Conservation (phyloP, 768 basidiomycete species). For the Kwoniella europaea region DNA sequence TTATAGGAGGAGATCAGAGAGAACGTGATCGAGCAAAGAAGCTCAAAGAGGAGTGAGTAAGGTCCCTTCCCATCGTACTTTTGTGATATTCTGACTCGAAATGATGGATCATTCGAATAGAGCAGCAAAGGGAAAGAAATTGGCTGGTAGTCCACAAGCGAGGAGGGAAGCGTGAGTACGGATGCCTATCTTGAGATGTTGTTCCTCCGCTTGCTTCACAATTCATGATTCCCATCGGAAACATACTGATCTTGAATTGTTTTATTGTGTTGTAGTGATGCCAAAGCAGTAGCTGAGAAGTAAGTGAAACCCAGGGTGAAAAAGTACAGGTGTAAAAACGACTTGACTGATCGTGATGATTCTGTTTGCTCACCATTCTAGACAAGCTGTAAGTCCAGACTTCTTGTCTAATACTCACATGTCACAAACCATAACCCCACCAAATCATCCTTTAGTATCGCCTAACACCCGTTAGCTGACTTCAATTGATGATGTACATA, state of each 20-base stretch:
- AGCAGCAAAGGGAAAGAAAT: slow-evolving; percentile 26
- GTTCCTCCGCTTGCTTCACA: background rate
- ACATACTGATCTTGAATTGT: too few species aligned
- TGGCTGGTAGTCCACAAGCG: slow-evolving; percentile 22
- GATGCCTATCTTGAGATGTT: background rate
- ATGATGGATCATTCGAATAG: slow-evolving; percentile 6
- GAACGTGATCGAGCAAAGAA: slow-evolving; percentile 27
- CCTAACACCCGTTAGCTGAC: background rate
- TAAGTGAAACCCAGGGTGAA: slow-evolving; percentile 14
- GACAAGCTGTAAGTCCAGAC: slow-evolving; percentile 19
- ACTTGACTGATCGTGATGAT: background rate
- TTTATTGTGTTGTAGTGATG: slow-evolving; percentile 15
- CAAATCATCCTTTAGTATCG: background rate
- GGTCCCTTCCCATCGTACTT: background rate
- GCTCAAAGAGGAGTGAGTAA: slow-evolving; percentile 23
- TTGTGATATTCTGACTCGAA: background rate
- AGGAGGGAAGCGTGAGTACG: slow-evolving; percentile 35
- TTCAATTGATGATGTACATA: background rate
- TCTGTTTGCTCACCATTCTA: background rate
- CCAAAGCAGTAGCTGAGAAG: slow-evolving; percentile 31
- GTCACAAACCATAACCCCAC: too few species aligned
- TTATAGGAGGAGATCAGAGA: slow-evolving; percentile 32
- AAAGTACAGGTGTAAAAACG: background rate
- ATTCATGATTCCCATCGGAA: too few species aligned
- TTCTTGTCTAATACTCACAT: background rate